phyloP scores from a whole-genome alignment of 208 protist genomes.

The Leishmania braziliensis region DNA sequence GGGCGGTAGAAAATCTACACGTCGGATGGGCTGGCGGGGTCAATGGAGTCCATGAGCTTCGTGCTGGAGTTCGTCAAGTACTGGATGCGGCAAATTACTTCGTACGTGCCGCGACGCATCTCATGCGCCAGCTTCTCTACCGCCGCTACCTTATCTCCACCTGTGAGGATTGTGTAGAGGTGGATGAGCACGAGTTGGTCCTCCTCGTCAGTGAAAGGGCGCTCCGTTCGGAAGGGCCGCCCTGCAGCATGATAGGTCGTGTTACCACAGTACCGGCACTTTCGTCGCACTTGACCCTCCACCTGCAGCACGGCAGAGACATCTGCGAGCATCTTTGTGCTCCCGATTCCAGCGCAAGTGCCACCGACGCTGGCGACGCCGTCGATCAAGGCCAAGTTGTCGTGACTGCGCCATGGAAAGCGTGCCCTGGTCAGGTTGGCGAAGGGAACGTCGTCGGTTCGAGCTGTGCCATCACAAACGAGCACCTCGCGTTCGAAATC shows the following conservation, averaged over 20 bases:
- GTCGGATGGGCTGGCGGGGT: constrained; percentile 9
- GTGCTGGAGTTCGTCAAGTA: constrained; percentile 61
- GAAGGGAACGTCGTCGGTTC: constrained; percentile 26
- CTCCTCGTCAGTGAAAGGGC: constrained; percentile 69
- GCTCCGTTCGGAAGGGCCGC: constrained; percentile 33
- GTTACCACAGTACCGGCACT: constrained; percentile 68
- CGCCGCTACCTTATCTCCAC: constrained; percentile 63
- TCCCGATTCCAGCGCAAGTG: constrained; percentile 67
- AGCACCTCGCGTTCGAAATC: constrained; percentile 32
- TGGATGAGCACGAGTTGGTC: constrained; percentile 68
- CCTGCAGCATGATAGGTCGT: constrained; percentile 55
- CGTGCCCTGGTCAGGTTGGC: constrained; percentile 35
- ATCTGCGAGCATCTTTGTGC: constrained; percentile 40
- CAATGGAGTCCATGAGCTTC: constrained; percentile 59
- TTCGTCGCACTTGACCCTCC: background rate
- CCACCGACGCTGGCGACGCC: constrained; percentile 74
- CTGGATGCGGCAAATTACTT: constrained; percentile 78
- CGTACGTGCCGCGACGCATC: constrained; percentile 63
- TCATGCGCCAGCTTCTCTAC: constrained; percentile 70
- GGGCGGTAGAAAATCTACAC: background rate
- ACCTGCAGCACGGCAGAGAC: background rate
- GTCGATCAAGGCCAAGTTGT: constrained; percentile 81
- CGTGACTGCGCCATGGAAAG: constrained; percentile 67
- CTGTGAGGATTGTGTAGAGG: constrained; percentile 67
- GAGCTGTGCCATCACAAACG: constrained; percentile 3